Percentiles rank a stretch among this genome's conserved stretches.
phyloP scores from a whole-genome alignment of 768 basidiomycete species.

The Russula compacta region DNA sequence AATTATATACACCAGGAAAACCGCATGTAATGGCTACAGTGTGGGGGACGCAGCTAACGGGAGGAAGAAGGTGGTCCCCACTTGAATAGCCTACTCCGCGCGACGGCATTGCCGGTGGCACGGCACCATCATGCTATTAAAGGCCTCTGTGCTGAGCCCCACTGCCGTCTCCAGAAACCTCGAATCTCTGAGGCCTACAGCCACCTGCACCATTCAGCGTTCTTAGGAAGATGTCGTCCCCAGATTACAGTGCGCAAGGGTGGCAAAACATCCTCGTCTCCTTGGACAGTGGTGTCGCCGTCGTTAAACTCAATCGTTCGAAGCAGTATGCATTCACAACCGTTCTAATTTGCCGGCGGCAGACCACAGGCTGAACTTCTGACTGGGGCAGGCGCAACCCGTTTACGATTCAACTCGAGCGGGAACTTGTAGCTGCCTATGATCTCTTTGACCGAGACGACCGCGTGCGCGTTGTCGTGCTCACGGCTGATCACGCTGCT shows the following conservation, averaged over 20 bases:
- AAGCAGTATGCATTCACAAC: conserved; percentile 32
- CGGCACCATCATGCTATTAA: neutral
- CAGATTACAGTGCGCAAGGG: conserved; percentile 21
- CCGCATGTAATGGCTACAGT: neutral
- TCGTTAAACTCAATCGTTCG: conserved; percentile 39
- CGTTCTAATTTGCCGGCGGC: neutral
- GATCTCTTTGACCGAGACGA: conserved; percentile 43
- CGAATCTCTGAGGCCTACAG: neutral
- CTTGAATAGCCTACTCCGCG: no score
- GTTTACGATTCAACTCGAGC: conserved; percentile 28
- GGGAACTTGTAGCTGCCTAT: conserved; percentile 37
- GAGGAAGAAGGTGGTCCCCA: no score
- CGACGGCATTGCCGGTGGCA: no score
- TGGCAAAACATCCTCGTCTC: conserved; percentile 37
- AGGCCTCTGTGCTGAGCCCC: neutral
- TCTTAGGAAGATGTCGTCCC: conserved; percentile 6
- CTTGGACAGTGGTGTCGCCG: conserved; percentile 36
- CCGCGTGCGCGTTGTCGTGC: conserved; percentile 40
- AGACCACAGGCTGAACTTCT: neutral
- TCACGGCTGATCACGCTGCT: conserved; percentile 43
- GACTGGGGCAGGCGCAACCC: conserved; percentile 36
- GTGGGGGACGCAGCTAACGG: no score
- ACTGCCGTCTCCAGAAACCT: neutral
- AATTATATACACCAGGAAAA: neutral
- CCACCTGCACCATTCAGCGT: neutral